Evolutionary conservation across 768 basidiomycete species (phyloP).

Genomic region (Tubosaeta sp.): DNA sequence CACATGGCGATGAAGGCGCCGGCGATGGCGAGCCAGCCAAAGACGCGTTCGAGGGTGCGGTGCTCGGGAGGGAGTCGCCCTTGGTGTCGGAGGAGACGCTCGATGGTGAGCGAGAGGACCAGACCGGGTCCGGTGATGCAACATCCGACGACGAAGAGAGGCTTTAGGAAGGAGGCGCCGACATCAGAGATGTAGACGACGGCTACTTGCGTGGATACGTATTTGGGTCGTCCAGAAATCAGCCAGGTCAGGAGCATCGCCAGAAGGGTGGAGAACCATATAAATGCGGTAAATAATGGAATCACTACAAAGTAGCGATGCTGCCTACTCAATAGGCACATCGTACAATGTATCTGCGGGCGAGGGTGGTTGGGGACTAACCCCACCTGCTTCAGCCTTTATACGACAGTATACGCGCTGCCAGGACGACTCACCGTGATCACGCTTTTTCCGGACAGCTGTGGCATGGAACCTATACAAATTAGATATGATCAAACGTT

Average conservation of each 20-base stretch:
- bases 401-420: no score
- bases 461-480: neutral
- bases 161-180: slow-evolving; percentile 70
- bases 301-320: slow-evolving; percentile 66
- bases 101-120: slow-evolving; percentile 53
- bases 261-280: slow-evolving; percentile 70
- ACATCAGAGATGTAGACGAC: slow-evolving; percentile 79
- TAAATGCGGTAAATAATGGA: slow-evolving; percentile 52
- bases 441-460: neutral
- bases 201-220: slow-evolving; percentile 47
- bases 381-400: neutral
- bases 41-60: slow-evolving; percentile 51
- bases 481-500: no score
- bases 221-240: slow-evolving; percentile 50
- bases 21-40: slow-evolving; percentile 54
- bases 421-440: no score
- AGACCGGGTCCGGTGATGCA: slow-evolving; percentile 60
- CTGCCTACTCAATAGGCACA: slow-evolving; percentile 9
- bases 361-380: neutral
- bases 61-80: slow-evolving; percentile 63
- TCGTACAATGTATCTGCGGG: neutral
- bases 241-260: slow-evolving; percentile 73
- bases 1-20: slow-evolving; percentile 58
- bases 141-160: slow-evolving; percentile 67
- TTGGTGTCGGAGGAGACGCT: slow-evolving; percentile 61